A percentile compares a stretch with the other conserved stretches of the same genome.
phyloP scores from a whole-genome alignment of 495 filamentous ascomycete genomes.

The Trichoderma gamsii region DNA sequence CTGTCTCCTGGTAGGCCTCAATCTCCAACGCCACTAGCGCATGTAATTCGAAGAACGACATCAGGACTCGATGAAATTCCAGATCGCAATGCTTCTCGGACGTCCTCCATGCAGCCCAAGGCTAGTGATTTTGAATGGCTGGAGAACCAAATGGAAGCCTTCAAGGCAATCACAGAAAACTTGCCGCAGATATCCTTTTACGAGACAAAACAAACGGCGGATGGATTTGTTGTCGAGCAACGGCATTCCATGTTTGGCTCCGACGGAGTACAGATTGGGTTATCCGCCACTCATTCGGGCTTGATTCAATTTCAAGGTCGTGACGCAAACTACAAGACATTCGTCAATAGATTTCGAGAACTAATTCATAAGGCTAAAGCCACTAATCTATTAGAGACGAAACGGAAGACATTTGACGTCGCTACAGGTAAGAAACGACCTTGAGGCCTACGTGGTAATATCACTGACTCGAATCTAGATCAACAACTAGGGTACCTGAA shows the following conservation, averaged over 20 bases:
- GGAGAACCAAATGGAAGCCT: conserved; percentile 17
- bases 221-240: conserved; percentile 10
- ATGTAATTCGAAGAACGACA: conserved; percentile 16
- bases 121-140: conserved; percentile 12
- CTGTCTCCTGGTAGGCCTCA: conserved; percentile 12
- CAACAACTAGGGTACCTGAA: neutral
- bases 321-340: neutral
- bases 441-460: neutral
- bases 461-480: neutral
- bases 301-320: conserved; percentile 12
- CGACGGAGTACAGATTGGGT: neutral
- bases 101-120: neutral
- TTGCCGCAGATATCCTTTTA: conserved; percentile 15
- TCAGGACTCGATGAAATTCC: conserved; percentile 1
- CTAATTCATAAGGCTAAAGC: neutral
- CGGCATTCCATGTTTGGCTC: conserved; percentile 1
- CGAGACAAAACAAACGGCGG: neutral
- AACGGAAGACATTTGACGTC: neutral
- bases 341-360: neutral
- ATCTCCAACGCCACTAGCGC: conserved; percentile 10
- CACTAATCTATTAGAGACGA: neutral
- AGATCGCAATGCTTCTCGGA: neutral
- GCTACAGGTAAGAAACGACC: neutral
- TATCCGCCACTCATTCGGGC: conserved; percentile 12
- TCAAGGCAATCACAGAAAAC: conserved; percentile 17